Evolutionary conservation across 2,329 filamentous ascomycete genomes (phyloP), one percentile per base, ranked within the genome.

Genomic region (Colletotrichum liriopes): DNA sequence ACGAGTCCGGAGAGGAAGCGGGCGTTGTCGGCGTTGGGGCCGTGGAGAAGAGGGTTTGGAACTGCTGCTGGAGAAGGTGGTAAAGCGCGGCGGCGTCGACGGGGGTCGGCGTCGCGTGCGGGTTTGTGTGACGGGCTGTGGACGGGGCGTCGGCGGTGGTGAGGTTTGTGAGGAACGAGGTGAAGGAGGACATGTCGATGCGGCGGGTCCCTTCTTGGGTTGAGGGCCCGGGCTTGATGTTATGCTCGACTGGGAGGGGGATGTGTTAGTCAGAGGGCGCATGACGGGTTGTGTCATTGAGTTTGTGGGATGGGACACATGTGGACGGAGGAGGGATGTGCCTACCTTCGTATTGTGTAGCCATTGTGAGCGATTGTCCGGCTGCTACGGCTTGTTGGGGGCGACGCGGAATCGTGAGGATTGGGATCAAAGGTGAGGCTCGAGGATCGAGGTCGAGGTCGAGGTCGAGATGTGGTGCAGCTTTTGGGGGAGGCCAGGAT

Each of bases 181-280:
- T 87, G 83, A 92, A 92, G 73, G 87, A 88, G 64, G 89, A 86
- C 90, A 92, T 92, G 82, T 91, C 89, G 73, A 89, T 82, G 77
- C 88, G 88, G 51, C 90, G 89, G 12, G 85, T 84, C 60, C 82
- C 82, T 70, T 83, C 81, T 61, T 82, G 79, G 32, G 81, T 78
- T 7, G 80, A 74, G 59, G 85, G 74, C 39, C 82, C 56, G 69
- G 85, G 79, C 76, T 87, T 85, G 81, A 92, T 89, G 79, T 89
- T 89, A 83, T 92, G 90, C 79, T 92, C 90, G 79, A 92, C 90
- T 92, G 74, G 7, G 51, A 14, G 23, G 35, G 47, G 65, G 23
- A 16, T 47, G 52, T 54, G 35, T 66, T 51, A 56, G 71, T 71
- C 67, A 67, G 55, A 29, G 54, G 56, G 61, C 43, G 39, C 39